Conservation (phyloP, 2,329 filamentous ascomycete genomes). For the Nemania sp. region DNA sequence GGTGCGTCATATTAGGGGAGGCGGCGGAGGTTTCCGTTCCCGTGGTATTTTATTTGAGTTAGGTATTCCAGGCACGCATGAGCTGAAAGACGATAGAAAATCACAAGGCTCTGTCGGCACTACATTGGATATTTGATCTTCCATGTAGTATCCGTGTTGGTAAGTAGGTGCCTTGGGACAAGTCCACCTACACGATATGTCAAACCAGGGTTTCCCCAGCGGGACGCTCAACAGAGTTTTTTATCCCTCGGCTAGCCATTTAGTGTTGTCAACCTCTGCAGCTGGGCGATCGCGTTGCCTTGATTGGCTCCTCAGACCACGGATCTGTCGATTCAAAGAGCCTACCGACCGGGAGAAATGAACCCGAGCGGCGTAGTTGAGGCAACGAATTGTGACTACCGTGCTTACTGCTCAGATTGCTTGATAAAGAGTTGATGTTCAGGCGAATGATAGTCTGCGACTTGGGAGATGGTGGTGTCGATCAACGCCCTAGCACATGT, state of each 20-base stretch:
- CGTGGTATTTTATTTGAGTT: not conserved
- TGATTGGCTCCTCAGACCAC: conserved; percentile 31
- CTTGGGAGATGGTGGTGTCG: conserved; percentile 10
- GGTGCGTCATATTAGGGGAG: not conserved
- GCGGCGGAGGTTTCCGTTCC: conserved; percentile 8
- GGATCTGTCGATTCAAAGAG: conserved; percentile 6
- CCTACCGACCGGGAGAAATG: conserved; percentile 15
- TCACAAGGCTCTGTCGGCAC: conserved; percentile 10
- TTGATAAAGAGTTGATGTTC: not conserved
- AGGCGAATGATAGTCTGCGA: conserved; percentile 1
- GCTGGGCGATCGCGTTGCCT: conserved; percentile 35
- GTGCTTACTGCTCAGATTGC: not conserved
- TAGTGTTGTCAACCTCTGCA: conserved; percentile 25
- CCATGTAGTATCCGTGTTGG: not conserved
- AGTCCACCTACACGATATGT: conserved; percentile 6
- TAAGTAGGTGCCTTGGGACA: not conserved
- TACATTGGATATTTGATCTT: not conserved
- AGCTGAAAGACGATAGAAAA: conserved; percentile 7
- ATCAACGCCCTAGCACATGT: conserved; percentile 17
- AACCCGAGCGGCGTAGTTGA: conserved; percentile 18
- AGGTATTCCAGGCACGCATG: not conserved
- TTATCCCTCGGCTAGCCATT: conserved; percentile 30
- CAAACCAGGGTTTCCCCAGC: conserved; percentile 19
- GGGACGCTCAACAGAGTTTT: conserved; percentile 23
- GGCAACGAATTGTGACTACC: not conserved